These are phyloP conservation scores for Cymbopogon citratus DNA, from an alignment of 176 grass and related monocot species.

Conservation along the genomic window DNA sequence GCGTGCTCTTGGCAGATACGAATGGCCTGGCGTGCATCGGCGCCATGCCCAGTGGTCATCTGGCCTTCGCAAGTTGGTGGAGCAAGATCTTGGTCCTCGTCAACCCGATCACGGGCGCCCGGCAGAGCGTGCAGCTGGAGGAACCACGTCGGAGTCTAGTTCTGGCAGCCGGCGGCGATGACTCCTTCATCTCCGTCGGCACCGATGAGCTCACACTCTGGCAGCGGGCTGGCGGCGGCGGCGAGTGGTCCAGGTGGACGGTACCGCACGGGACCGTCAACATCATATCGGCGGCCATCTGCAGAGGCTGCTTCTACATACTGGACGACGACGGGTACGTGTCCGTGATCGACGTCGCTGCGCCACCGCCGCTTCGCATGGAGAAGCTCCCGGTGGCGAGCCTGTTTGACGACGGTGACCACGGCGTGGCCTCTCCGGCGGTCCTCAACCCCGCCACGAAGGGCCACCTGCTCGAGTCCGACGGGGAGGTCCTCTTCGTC, in stretches of 20 bases:
- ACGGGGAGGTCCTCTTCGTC: constrained; percentile 22
- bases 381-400: background rate
- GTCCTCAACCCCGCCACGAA: background rate
- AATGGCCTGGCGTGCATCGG: constrained; percentile 5
- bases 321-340: background rate
- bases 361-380: background rate
- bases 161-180: background rate
- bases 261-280: background rate
- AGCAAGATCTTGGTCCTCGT: background rate
- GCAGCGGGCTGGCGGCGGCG: background rate
- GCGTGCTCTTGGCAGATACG: too few relatives aligned
- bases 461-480: background rate
- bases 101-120: constrained; percentile 18
- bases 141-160: background rate
- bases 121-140: background rate
- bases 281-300: background rate
- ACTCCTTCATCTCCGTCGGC: background rate
- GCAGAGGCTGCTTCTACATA: background rate
- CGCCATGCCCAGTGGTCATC: background rate
- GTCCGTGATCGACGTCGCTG: background rate
- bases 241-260: background rate
- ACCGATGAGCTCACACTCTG: background rate
- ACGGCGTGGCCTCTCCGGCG: background rate
- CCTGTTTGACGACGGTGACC: background rate
- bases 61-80: background rate